Evolutionary conservation across 108 stramenopile genomes (phyloP), one percentile per base, ranked within the genome.

Genomic region (Stephanodiscus minutulus): DNA sequence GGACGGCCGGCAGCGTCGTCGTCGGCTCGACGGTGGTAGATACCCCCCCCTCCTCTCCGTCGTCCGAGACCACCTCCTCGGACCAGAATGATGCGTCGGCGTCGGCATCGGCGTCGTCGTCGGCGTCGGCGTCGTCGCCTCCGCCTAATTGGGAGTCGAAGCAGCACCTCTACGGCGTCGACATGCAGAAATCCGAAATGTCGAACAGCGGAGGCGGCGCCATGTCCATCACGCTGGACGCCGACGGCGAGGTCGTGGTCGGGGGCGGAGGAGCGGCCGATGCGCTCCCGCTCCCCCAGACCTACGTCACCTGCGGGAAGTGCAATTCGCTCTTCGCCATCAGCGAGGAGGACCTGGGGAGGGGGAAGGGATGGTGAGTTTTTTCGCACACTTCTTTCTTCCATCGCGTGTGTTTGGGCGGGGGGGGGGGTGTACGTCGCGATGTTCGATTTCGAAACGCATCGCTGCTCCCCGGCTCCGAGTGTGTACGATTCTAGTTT

Each of bases 241-340:
- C 76, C 25, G 64, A 70, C 21, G 64, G 69, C 27, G 57, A 37
- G n/a, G 37, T 22, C 25, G 49, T 5, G 36, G 39, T 8, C 15
- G 41, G 24, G 21, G 28, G 5, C 15, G 31, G 35, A 7, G 29
- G 35, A 1, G 24, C 12, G 2, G 54, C 13, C 1, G 33, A 63
- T 9, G 15, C 56, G 15, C 61, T 78, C 6, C 77, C 77, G 1
- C 21, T 78, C 33, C 77, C 77, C 2, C 47, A 66, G 1, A 78
- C 77, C 13, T 78, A 78, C 62, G 64, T 78, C 20, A 78, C 82
- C 12, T 92, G 91, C 64, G 91, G 91, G 18, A 70, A 71, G 33
- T 92, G 91, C 66, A 74, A 83, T 65, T 76, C 79, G 7, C 43
- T 76, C n/a, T 92, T 78, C 79, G 86, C 86, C 3, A 69, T 92